Evolutionary conservation across 1,284 basidiomycete species (phyloP).

Genomic region (Anthracocystis panici-leucophaei): DNA sequence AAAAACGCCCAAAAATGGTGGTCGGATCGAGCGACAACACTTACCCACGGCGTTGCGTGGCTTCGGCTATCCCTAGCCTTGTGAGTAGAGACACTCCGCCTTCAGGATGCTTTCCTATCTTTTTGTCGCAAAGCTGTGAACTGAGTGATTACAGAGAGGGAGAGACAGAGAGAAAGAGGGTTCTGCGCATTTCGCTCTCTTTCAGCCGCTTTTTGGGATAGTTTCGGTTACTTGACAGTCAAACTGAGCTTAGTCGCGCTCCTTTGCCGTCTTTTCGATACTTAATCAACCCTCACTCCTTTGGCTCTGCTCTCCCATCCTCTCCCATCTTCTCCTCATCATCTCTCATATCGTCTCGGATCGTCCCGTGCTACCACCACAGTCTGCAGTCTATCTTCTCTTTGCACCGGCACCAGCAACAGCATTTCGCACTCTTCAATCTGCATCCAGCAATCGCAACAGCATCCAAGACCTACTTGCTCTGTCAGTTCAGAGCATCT

Average conservation of each 20-base stretch:
- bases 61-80: slow-evolving; percentile 8
- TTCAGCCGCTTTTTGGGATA: too few species aligned
- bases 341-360: slow-evolving; percentile 1
- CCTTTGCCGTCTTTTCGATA: background rate
- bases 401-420: background rate
- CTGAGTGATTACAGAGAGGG: too few species aligned
- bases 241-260: slow-evolving; percentile 1
- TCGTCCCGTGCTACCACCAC: background rate
- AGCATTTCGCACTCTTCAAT: background rate
- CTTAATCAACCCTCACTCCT: background rate
- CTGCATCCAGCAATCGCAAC: slow-evolving; percentile 2
- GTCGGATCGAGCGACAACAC: slow-evolving; percentile 6
- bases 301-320: background rate
- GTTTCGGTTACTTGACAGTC: slow-evolving; percentile 1
- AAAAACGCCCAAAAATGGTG: background rate
- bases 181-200: too few species aligned
- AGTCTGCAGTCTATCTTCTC: background rate
- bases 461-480: background rate
- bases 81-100: too few species aligned
- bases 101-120: too few species aligned
- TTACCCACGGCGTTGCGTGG: slow-evolving; percentile 16
- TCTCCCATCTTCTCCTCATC: background rate
- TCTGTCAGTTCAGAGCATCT: background rate
- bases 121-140: too few species aligned
- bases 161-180: too few species aligned